A percentile compares a stretch with the other conserved stretches of the same genome.
phyloP scores from a whole-genome alignment of 495 filamentous ascomycete species.

The Astrocystis sublimbata region DNA sequence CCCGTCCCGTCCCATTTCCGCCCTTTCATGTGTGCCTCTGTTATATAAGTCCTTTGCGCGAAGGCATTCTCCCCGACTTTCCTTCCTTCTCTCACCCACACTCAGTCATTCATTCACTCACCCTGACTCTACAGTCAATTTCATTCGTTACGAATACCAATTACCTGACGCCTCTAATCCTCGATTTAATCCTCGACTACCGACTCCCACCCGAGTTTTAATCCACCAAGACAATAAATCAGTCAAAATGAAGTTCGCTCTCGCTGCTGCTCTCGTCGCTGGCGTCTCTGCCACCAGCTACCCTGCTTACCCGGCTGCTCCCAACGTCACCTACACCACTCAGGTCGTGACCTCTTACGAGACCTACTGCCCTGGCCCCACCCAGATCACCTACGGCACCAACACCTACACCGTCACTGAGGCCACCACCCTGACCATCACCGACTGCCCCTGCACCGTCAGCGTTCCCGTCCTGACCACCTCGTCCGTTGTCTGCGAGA shows the following conservation, averaged over 20 bases:
- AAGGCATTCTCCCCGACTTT: constrained; percentile 28
- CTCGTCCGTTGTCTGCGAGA: constrained; percentile 64
- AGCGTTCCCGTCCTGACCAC: constrained; percentile 66
- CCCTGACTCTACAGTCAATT: constrained; percentile 62
- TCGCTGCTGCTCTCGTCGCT: constrained; percentile 57
- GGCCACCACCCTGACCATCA: constrained; percentile 78
- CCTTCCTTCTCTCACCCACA: constrained; percentile 42
- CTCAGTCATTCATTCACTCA: constrained; percentile 46
- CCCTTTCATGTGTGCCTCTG: constrained; percentile 1
- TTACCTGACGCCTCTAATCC: constrained; percentile 28
- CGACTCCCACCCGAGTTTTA: constrained; percentile 41
- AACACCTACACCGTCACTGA: constrained; percentile 79
- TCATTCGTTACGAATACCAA: constrained; percentile 54
- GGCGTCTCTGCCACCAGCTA: constrained; percentile 64
- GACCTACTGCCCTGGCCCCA: constrained; percentile 83
- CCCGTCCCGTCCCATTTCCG: no score
- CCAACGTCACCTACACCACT: constrained; percentile 61
- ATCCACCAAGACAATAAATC: constrained; percentile 43
- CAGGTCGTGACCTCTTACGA: constrained; percentile 77
- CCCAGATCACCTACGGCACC: constrained; percentile 65
- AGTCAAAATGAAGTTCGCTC: constrained; percentile 87
- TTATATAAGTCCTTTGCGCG: constrained; percentile 42
- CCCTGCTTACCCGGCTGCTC: constrained; percentile 35
- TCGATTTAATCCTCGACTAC: constrained; percentile 29
- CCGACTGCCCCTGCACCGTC: constrained; percentile 76